Percentiles rank a stretch among this genome's conserved stretches.
These are phyloP conservation scores for Wickerhamiella allomyrinae DNA, from an alignment of 805 yeast genomes.

Conservation along the genomic window DNA sequence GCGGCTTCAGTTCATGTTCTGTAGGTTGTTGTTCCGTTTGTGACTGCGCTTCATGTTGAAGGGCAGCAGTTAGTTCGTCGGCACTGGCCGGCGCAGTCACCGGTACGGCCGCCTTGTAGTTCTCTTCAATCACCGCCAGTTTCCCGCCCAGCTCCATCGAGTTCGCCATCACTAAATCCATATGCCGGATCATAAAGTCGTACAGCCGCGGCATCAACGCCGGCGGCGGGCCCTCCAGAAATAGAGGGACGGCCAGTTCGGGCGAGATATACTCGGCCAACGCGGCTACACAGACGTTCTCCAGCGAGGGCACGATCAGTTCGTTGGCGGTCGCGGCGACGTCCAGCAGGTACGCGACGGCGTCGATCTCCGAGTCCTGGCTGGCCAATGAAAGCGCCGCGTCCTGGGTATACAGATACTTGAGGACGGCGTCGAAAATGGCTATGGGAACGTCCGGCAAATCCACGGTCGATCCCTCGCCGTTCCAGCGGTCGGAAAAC, in stretches of 20 bases:
- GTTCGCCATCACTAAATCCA: conserved; percentile 7
- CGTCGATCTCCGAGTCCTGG: conserved; percentile 1
- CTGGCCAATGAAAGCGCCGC: not conserved
- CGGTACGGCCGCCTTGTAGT: not conserved
- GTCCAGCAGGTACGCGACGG: conserved; percentile 7
- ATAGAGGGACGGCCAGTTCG: conserved; percentile 9
- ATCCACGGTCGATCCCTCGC: not conserved
- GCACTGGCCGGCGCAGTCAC: not conserved
- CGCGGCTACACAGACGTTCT: conserved; percentile 8
- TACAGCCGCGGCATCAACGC: conserved; percentile 1
- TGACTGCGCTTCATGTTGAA: not conserved
- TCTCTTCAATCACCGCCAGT: not conserved
- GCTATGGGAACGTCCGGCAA: not conserved
- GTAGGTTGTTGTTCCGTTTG: no score
- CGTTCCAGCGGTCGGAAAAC: not conserved
- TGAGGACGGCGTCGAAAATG: not conserved
- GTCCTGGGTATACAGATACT: not conserved
- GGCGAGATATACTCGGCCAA: conserved; percentile 12
- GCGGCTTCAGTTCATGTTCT: no score
- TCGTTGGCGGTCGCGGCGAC: conserved; percentile 15
- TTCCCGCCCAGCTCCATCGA: not conserved
- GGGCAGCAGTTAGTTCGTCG: not conserved
- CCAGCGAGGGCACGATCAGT: conserved; percentile 12
- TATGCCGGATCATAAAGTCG: conserved; percentile 5
- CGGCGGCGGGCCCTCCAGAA: conserved; percentile 3